Conservation (phyloP, 345 rosid species). For the Gossypium sturtianum region DNA sequence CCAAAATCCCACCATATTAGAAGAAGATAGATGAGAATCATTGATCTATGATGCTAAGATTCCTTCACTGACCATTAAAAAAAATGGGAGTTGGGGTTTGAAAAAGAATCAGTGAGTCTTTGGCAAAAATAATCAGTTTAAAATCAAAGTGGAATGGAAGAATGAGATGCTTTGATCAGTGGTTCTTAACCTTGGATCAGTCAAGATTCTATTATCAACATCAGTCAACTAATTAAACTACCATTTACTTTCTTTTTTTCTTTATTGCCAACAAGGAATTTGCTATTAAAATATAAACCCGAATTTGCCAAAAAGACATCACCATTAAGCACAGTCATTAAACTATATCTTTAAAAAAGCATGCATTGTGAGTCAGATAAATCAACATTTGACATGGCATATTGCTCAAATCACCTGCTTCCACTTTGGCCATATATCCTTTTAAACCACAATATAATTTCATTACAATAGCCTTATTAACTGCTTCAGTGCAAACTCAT, state of each 20-base stretch:
- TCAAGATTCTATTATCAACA: slow-evolving; percentile 30
- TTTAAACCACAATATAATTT: background rate
- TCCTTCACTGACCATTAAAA: slow-evolving; percentile 6
- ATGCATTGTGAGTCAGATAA: slow-evolving; percentile 19
- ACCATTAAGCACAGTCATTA: slow-evolving; percentile 17
- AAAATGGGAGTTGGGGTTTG: background rate
- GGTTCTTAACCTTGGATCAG: slow-evolving; percentile 24
- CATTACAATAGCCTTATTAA: no score
- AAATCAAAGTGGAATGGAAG: slow-evolving; percentile 20
- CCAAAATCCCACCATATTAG: slow-evolving; percentile 8
- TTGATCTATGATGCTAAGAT: slow-evolving; percentile 10
- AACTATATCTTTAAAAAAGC: slow-evolving; percentile 9
- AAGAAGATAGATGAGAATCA: slow-evolving; percentile 14
- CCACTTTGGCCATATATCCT: slow-evolving; percentile 11
- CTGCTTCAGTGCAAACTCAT: no score
- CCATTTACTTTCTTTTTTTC: slow-evolving; percentile 4
- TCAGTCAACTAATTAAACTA: slow-evolving; percentile 26
- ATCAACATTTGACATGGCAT: slow-evolving; percentile 14
- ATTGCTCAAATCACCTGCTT: slow-evolving; percentile 22
- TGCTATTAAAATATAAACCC: slow-evolving; percentile 3
- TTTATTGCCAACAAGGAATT: background rate
- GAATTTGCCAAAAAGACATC: slow-evolving; percentile 7
- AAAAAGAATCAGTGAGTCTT: background rate
- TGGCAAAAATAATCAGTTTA: no score
- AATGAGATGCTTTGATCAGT: slow-evolving; percentile 38